A percentile compares a stretch with the other conserved stretches of the same genome.
phyloP scores from a whole-genome alignment of 1,139 yeast species.

The Saccharomyces hybrid region DNA sequence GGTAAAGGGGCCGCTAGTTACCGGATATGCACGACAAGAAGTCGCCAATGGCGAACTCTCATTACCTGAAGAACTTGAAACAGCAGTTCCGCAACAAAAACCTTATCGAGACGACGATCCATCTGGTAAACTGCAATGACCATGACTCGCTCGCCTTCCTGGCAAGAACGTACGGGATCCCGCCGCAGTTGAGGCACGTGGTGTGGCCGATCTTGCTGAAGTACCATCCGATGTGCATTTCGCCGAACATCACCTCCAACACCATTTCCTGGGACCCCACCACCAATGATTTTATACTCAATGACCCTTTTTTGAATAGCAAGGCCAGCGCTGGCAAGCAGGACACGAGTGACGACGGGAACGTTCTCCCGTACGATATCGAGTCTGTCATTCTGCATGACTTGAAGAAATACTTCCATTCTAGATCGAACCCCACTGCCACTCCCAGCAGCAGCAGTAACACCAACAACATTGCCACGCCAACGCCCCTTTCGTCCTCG shows the following conservation, averaged over 20 bases:
- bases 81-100: constrained; percentile 25
- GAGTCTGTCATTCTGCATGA: constrained; percentile 23
- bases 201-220: constrained; percentile 82
- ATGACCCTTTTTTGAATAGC: neutral
- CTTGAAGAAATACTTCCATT: constrained; percentile 28
- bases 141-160: constrained; percentile 53
- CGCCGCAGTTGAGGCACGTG: constrained; percentile 67
- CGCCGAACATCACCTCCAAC: constrained; percentile 65
- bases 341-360: constrained; percentile 5
- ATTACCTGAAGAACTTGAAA: constrained; percentile 22
- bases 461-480: constrained; percentile 2
- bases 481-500: constrained; percentile 1
- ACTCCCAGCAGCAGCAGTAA: constrained; percentile 10
- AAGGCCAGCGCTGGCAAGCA: neutral
- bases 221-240: constrained; percentile 75
- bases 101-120: constrained; percentile 22
- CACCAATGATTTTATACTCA: constrained; percentile 3
- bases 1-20: neutral
- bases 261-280: constrained; percentile 9
- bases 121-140: constrained; percentile 30
- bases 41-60: constrained; percentile 13
- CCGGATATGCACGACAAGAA: constrained; percentile 14
- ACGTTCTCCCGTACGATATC: constrained; percentile 14
- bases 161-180: constrained; percentile 79
- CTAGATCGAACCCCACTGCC: constrained; percentile 8